A percentile compares a stretch with the other conserved stretches of the same genome.
These are phyloP conservation scores for Lindgomyces ingoldianus DNA, from an alignment of 495 filamentous ascomycete species.

Conservation along the genomic window DNA sequence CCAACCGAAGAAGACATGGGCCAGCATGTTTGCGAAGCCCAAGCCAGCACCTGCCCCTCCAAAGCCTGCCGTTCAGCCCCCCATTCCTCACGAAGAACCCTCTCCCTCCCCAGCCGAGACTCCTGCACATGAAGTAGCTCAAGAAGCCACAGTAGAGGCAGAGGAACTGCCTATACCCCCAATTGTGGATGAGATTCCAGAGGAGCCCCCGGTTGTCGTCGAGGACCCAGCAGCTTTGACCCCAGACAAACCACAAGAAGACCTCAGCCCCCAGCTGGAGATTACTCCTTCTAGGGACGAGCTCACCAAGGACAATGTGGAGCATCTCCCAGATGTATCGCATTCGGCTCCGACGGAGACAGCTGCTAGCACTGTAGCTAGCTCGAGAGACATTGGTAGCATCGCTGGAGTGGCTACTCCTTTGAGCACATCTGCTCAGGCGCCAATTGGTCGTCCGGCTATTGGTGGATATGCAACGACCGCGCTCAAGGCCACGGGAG, in stretches of 20 bases:
- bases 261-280: constrained; percentile 45
- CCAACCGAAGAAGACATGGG: constrained; percentile 61
- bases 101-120: constrained; percentile 37
- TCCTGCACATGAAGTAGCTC: constrained; percentile 35
- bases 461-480: constrained; percentile 70
- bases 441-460: constrained; percentile 59
- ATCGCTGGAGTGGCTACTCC: constrained; percentile 56
- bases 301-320: constrained; percentile 87
- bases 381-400: constrained; percentile 72
- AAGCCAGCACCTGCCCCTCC: constrained; percentile 46
- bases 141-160: constrained; percentile 42
- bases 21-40: constrained; percentile 60
- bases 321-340: constrained; percentile 81
- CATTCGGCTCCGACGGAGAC: constrained; percentile 75
- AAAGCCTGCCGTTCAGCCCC: constrained; percentile 37
- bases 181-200: constrained; percentile 38
- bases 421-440: constrained; percentile 58
- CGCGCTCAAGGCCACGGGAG: constrained; percentile 71
- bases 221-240: constrained; percentile 48
- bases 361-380: constrained; percentile 85
- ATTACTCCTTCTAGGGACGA: constrained; percentile 75
- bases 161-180: constrained; percentile 39
- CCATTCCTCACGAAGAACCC: constrained; percentile 11
- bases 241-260: constrained; percentile 16
- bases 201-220: constrained; percentile 27